Base-by-base conservation (phyloP, 2,329 filamentous ascomycete genomes). In the Penicillium sp. region DNA sequence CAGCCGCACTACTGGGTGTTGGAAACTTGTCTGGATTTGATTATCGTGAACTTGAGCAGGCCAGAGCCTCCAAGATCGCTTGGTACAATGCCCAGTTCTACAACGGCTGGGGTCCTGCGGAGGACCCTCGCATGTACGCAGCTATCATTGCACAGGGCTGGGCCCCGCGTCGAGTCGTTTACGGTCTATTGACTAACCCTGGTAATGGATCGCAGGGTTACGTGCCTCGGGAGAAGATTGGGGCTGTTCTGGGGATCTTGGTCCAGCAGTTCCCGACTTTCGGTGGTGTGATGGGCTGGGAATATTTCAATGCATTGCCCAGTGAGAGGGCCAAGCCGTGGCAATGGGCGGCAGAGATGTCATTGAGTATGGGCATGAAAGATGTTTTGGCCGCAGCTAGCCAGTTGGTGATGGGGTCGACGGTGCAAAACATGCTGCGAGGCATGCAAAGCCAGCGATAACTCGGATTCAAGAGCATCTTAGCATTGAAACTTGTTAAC, bases 1-100 rank as follows among this genome's bases (percentile, higher is more conserved):
- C 87, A 2, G 84, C 86, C 1, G 88, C 87, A 0, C 71, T 91
- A 31, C 70, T 88, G 24, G 69, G 77, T 9, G 69, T 83, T 22
- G 66, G 67, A 11, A 77, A 85, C 32, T 76, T 95, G 3, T 89
- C 85, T 49, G 90, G 89, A 0, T 95, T 95, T 67, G 78, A 82
- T 64, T 95, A 95, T 67, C 76, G 81, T 36, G 74, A 82, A 9
- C 77, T 96, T 2, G 88, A 95, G 64, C 74, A 77, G 9, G 76
- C 80, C 66, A 75, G 80, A 5, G 84, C 84, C 0, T 68, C 67
- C 13, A 77, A 84, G 35, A 86, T 95, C 23, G 76, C 77, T 2
- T 96, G 89, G 81, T 95, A 95, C 67, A 95, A 95, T 63, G 77
- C 85, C 5, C 90, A 96, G 63, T 95, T 95, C 69, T 96, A 96